Evolutionary conservation across 306 rosid species (phyloP).

Genomic region (Sophora flavescens): DNA sequence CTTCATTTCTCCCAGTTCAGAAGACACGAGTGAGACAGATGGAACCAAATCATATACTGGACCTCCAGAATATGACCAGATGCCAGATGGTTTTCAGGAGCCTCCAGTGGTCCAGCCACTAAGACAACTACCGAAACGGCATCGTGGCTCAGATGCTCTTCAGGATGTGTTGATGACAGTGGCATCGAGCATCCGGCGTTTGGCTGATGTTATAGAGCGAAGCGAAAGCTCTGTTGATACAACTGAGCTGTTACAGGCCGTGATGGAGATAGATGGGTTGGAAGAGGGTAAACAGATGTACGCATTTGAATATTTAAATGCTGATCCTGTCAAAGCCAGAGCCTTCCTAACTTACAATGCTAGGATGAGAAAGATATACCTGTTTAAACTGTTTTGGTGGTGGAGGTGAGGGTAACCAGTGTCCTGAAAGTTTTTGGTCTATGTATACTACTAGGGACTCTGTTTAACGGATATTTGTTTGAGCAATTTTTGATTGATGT

Average conservation of each 20-base stretch:
- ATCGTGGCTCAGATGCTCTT: slow-evolving; percentile 67
- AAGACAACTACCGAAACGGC: slow-evolving; percentile 66
- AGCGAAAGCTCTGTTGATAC: slow-evolving; percentile 64
- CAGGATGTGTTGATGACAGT: slow-evolving; percentile 75
- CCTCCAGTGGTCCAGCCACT: slow-evolving; percentile 61
- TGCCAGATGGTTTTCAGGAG: slow-evolving; percentile 66
- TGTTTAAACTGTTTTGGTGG: slow-evolving; percentile 82
- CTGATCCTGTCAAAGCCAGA: slow-evolving; percentile 79
- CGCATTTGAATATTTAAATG: slow-evolving; percentile 81
- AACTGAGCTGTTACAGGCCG: slow-evolving; percentile 69
- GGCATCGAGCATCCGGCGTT: slow-evolving; percentile 73
- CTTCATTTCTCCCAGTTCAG: slow-evolving; percentile 58
- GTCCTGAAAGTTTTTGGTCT: slow-evolving; percentile 41
- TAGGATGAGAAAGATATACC: slow-evolving; percentile 71
- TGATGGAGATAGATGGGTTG: slow-evolving; percentile 84
- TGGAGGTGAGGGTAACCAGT: slow-evolving; percentile 58
- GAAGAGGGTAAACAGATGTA: slow-evolving; percentile 87
- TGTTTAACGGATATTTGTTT: slow-evolving; percentile 36
- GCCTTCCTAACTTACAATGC: slow-evolving; percentile 76
- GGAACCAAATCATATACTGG: slow-evolving; percentile 75
- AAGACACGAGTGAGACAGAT: slow-evolving; percentile 68
- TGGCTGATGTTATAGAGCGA: slow-evolving; percentile 77
- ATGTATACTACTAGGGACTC: slow-evolving; percentile 38
- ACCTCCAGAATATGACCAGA: slow-evolving; percentile 64
- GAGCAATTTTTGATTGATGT: slow-evolving; percentile 45